Conservation (phyloP, 2,329 filamentous ascomycete genomes). For the Verticillium isaacii region DNA sequence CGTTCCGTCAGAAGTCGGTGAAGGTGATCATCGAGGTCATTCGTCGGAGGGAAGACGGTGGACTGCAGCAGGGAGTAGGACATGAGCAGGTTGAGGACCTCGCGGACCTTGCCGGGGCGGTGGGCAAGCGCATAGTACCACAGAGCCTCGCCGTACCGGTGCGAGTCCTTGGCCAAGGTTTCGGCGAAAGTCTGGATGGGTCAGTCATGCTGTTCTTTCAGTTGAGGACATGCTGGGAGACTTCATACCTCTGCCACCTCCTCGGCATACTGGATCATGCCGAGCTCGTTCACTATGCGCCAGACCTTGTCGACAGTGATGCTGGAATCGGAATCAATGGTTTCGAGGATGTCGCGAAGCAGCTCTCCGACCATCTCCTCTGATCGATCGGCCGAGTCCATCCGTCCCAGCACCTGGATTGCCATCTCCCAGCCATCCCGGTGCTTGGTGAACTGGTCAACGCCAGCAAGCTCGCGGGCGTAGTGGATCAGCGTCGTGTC, state of each 20-base stretch:
- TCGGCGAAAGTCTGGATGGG: slow-evolving; percentile 71
- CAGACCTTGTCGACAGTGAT: slow-evolving; percentile 78
- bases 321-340: slow-evolving; percentile 60
- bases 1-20: slow-evolving; percentile 66
- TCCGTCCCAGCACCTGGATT: slow-evolving; percentile 73
- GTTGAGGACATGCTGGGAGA: not conserved
- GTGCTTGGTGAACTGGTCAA: slow-evolving; percentile 40
- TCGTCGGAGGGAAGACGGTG: slow-evolving; percentile 66
- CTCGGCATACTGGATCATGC: slow-evolving; percentile 73
- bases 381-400: slow-evolving; percentile 68
- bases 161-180: slow-evolving; percentile 63
- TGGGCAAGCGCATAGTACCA: slow-evolving; percentile 90
- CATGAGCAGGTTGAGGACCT: slow-evolving; percentile 81
- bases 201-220: slow-evolving; percentile 15
- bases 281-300: slow-evolving; percentile 69
- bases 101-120: slow-evolving; percentile 70
- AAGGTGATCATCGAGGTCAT: slow-evolving; percentile 70
- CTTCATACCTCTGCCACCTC: slow-evolving; percentile 72
- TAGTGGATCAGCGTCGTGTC: slow-evolving; percentile 77
- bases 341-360: slow-evolving; percentile 60
- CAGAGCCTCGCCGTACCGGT: slow-evolving; percentile 79
- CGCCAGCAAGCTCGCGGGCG: slow-evolving; percentile 60
- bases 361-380: slow-evolving; percentile 71
- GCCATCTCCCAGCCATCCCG: slow-evolving; percentile 86
- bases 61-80: slow-evolving; percentile 85